Evolutionary conservation across 345 rosid species (phyloP).

Genomic region (Brassica rapa): DNA sequence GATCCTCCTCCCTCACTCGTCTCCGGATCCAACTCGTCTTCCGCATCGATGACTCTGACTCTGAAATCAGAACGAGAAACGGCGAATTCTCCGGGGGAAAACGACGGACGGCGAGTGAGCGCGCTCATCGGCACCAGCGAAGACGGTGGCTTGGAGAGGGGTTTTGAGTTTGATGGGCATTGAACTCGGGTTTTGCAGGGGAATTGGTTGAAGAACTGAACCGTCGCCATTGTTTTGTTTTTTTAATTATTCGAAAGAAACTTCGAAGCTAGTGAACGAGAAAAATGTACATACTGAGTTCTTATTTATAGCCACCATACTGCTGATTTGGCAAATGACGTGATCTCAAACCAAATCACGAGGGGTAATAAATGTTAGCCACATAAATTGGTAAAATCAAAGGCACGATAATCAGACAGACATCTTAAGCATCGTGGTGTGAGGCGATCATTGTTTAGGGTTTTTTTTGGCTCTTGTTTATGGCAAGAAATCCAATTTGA

Average conservation of each 20-base stretch:
- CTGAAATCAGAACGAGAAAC: slow-evolving; percentile 38
- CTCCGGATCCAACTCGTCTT: slow-evolving; percentile 42
- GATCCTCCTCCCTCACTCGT: slow-evolving; percentile 27
- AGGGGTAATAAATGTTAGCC: slow-evolving; percentile 16
- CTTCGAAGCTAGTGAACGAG: slow-evolving; percentile 14
- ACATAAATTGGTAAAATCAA: slow-evolving; percentile 4
- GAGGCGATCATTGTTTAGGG: slow-evolving; percentile 21
- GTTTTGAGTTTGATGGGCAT: slow-evolving; percentile 10
- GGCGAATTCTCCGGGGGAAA: slow-evolving; percentile 3
- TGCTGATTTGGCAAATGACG: neutral
- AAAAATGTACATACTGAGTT: neutral
- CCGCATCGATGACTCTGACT: slow-evolving; percentile 37
- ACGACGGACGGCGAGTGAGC: slow-evolving; percentile 3
- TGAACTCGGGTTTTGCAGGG: slow-evolving; percentile 43
- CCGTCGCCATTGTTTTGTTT: slow-evolving; percentile 49
- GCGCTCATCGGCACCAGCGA: slow-evolving; percentile 21
- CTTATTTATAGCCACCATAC: slow-evolving; percentile 13
- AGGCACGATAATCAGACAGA: neutral
- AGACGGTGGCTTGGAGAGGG: slow-evolving; percentile 13
- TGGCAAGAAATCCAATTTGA: slow-evolving; percentile 8
- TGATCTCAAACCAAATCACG: neutral
- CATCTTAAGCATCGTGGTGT: neutral
- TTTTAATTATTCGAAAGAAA: neutral
- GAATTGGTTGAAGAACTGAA: slow-evolving; percentile 47
- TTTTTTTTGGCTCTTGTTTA: neutral